These are phyloP conservation scores for Pleurotus eryngii DNA, from an alignment of 768 basidiomycete genomes.

Conservation along the genomic window DNA sequence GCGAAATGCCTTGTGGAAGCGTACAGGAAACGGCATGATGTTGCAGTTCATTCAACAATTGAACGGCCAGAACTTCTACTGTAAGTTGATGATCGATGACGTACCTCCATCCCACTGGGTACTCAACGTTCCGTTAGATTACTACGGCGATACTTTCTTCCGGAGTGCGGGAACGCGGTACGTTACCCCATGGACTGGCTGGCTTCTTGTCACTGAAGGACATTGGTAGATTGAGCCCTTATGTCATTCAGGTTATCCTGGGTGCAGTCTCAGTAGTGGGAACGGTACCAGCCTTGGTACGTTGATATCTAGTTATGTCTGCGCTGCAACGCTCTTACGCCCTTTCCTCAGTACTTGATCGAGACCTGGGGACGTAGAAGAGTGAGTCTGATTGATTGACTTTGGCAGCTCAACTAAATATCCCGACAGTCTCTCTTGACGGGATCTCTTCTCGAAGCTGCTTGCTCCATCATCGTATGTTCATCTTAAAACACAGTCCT, in stretches of 20 bases:
- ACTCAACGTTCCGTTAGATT: constrained; percentile 42
- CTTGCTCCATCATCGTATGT: constrained; percentile 59
- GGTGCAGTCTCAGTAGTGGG: constrained; percentile 74
- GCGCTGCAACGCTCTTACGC: too few species aligned
- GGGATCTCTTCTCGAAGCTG: constrained; percentile 58
- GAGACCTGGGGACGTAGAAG: constrained; percentile 73
- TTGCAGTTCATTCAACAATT: constrained; percentile 78
- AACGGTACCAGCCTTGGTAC: constrained; percentile 64
- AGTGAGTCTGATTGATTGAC: constrained; percentile 27
- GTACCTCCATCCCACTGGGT: background rate
- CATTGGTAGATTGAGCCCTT: constrained; percentile 50
- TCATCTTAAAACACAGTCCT: background rate
- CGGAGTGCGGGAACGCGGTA: constrained; percentile 64
- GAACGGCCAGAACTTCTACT: constrained; percentile 81
- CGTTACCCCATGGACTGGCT: constrained; percentile 13
- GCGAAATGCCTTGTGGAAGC: constrained; percentile 65
- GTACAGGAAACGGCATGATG: constrained; percentile 81
- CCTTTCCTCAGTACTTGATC: constrained; percentile 44
- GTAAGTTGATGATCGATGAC: constrained; percentile 29
- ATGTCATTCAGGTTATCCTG: constrained; percentile 72
- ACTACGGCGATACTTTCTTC: constrained; percentile 82
- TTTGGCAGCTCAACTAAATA: background rate
- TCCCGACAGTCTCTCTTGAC: constrained; percentile 54
- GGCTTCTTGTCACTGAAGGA: background rate
- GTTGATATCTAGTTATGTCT: constrained; percentile 13